Evolutionary conservation across 2,329 filamentous ascomycete genomes (phyloP).

Genomic region (Epichloe coenophiala): DNA sequence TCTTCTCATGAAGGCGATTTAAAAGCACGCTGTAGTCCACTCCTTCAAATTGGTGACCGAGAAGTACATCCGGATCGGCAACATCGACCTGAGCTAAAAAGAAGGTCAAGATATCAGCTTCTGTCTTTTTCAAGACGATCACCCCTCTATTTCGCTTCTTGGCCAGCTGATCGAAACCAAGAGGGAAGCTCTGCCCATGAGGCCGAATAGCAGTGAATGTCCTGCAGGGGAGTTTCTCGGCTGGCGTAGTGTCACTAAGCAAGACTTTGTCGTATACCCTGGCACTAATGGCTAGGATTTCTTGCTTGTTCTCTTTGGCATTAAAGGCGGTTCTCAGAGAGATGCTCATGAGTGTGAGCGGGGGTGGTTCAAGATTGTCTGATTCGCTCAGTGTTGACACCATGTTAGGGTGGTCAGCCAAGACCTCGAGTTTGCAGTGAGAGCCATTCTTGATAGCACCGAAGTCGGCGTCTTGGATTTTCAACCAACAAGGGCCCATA

Average conservation of each 20-base stretch:
- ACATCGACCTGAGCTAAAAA: constrained; percentile 81
- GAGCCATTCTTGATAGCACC: constrained; percentile 78
- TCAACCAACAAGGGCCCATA: constrained; percentile 97
- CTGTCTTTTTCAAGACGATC: constrained; percentile 70
- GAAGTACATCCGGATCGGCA: constrained; percentile 82
- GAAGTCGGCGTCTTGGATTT: constrained; percentile 77
- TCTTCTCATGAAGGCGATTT: constrained; percentile 76
- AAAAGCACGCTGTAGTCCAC: constrained; percentile 89
- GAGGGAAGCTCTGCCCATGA: constrained; percentile 58
- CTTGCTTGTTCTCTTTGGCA: constrained; percentile 85
- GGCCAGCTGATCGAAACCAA: constrained; percentile 71
- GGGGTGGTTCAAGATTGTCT: constrained; percentile 71
- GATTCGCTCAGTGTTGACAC: constrained; percentile 62
- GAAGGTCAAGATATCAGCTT: constrained; percentile 72
- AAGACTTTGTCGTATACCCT: constrained; percentile 86
- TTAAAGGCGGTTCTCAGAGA: constrained; percentile 82
- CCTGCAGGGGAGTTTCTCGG: constrained; percentile 77
- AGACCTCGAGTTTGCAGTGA: constrained; percentile 90
- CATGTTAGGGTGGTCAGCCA: constrained; percentile 63
- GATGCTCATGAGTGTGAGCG: constrained; percentile 91
- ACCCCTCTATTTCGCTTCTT: constrained; percentile 60
- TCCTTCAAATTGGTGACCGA: constrained; percentile 93
- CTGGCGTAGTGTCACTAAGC: constrained; percentile 73
- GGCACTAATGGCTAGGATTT: constrained; percentile 82
- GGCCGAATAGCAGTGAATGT: constrained; percentile 89